A percentile compares a stretch with the other conserved stretches of the same genome.
These are phyloP conservation scores for Scedosporium apiospermum DNA, from an alignment of 2,329 filamentous ascomycete genomes.

Conservation along the genomic window DNA sequence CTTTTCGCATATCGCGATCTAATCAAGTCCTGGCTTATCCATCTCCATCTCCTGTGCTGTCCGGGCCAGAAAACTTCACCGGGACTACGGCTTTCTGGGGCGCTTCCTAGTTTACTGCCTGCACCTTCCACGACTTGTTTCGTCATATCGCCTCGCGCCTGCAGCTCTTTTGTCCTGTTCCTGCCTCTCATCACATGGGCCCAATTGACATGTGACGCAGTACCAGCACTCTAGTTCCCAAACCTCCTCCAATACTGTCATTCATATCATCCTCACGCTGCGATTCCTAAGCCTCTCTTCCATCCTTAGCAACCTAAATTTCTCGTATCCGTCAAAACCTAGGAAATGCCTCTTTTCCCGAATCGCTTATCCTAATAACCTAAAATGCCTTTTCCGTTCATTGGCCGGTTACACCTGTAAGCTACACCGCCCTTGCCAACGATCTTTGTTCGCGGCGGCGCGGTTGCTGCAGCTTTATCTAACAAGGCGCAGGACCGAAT, in stretches of 20 bases:
- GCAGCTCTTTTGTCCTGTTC: background rate
- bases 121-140: background rate
- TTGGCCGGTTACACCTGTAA: conserved; percentile 43
- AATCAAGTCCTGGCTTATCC: background rate
- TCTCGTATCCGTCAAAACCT: conserved; percentile 1
- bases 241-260: background rate
- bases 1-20: background rate
- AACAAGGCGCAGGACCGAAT: conserved; percentile 56
- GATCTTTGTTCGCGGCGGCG: conserved; percentile 4
- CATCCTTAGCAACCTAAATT: background rate
- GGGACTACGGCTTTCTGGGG: background rate
- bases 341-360: conserved; percentile 5
- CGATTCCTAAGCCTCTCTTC: background rate
- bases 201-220: background rate
- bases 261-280: background rate
- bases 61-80: background rate
- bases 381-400: conserved; percentile 42
- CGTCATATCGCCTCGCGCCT: background rate
- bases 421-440: conserved; percentile 15
- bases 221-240: background rate
- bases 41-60: background rate
- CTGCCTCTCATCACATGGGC: background rate
- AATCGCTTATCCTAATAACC: background rate
- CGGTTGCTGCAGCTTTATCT: background rate
- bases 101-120: background rate